Base-by-base conservation (phyloP, 2,329 filamentous ascomycete species). In the Exophiala dermatitidis region DNA sequence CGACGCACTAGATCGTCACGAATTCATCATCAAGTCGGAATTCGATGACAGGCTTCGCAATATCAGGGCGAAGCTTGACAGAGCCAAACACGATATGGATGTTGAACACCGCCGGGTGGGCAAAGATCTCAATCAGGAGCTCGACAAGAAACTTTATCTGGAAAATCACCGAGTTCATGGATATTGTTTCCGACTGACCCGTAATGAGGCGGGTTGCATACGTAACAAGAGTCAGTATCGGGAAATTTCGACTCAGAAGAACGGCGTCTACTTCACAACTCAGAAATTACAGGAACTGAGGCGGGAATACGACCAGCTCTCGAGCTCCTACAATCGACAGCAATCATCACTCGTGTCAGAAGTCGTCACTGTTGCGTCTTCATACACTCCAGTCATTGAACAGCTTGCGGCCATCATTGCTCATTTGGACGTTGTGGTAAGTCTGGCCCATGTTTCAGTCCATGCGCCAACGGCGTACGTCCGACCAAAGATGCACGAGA, bases 11-110 rank as follows among this genome's bases (percentile, higher is more conserved):
- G 91, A 98, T 65, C 90, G 93, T 61, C 93, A 98, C 66, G 93
- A 98, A 67, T 98, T 94, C 72, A 91, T 96, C 64, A 98, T 98
- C 78, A 98, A 97, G 71, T 88, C 94, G 0, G 93, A 98, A 66
- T 98, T 96, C 60, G 93, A 98, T 65, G 90, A 96, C 54, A 81
- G 84, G 50, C 76, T 98, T 36, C 83, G 86, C 12, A 82, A 88
- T n/a, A 94, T 98, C 62, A 83, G 88, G 48, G 90, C 88, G 72
- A 93, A 91, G 67, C 81, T 98, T 1, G 91, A 97, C 66, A 88
- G 85, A 65, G 74, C 95, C 30, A 84, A 85, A 59, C 76, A 82
- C 41, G 85, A 90, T 50, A 96, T 98, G 81, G 81, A 90, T 47
- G 77, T 77, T 32, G 91, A 97, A 68, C 93, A 94, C 64, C 74